A percentile compares a stretch with the other conserved stretches of the same genome.
Conservation (phyloP, 2,329 filamentous ascomycete genomes). For the Paraconiothyrium sp. region DNA sequence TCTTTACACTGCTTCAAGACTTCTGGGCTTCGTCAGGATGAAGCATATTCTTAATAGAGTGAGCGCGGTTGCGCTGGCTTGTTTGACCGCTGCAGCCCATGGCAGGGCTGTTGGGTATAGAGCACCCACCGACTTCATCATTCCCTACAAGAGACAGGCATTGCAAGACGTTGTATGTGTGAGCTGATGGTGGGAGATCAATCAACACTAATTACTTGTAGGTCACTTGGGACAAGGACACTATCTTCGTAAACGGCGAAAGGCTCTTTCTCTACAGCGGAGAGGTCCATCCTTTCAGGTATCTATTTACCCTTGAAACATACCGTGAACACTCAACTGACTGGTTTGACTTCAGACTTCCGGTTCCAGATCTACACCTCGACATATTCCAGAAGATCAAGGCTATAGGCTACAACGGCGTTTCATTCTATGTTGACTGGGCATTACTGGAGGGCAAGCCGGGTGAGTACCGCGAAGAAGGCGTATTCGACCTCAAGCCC, state of each 20-base stretch:
- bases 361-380: conserved; percentile 70
- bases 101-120: conserved; percentile 60
- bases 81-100: conserved; percentile 56
- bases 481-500: conserved; percentile 75
- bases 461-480: conserved; percentile 74
- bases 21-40: conserved; percentile 23
- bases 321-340: background rate
- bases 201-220: conserved; percentile 23
- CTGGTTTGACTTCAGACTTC: conserved; percentile 55
- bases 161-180: conserved; percentile 66
- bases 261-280: conserved; percentile 76
- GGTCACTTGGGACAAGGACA: conserved; percentile 78
- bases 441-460: conserved; percentile 77
- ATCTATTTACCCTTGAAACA: conserved; percentile 20
- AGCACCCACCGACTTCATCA: conserved; percentile 59
- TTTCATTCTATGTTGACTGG: conserved; percentile 85
- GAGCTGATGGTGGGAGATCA: background rate
- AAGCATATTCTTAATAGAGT: conserved; percentile 22
- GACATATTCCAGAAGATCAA: conserved; percentile 87
- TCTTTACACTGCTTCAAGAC: conserved; percentile 44
- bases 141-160: conserved; percentile 59
- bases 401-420: conserved; percentile 79
- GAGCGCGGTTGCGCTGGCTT: conserved; percentile 41
- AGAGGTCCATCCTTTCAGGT: conserved; percentile 76
- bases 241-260: conserved; percentile 74